Evolutionary conservation across 441 rosid species (phyloP).

Genomic region (Arabidopsis hybrid): DNA sequence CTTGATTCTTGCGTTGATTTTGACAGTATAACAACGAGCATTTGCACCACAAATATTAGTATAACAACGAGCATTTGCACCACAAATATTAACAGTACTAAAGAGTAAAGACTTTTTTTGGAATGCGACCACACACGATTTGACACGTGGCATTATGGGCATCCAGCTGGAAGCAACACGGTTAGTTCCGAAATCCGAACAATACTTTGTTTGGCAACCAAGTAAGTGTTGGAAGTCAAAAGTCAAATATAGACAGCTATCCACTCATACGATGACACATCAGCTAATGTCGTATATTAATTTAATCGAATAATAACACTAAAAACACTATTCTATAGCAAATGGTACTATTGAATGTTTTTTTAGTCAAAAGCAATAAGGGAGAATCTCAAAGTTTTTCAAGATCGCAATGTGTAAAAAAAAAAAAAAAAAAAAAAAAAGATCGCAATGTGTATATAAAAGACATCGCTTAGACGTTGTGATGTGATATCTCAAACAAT

Average conservation of each 20-base stretch:
- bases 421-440: no score
- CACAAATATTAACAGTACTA: neutral
- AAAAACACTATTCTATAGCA: neutral
- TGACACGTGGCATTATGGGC: neutral
- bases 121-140: neutral
- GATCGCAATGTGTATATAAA: conserved; percentile 15
- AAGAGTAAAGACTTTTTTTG: no score
- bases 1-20: neutral
- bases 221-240: conserved; percentile 29
- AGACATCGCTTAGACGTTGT: neutral
- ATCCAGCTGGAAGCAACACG: conserved; percentile 7
- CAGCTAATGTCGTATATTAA: neutral
- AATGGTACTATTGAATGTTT: neutral
- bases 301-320: neutral
- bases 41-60: no score
- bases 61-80: neutral
- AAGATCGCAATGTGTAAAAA: no score
- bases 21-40: neutral
- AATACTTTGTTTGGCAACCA: conserved; percentile 37
- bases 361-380: neutral
- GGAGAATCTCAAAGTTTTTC: neutral
- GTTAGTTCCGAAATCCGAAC: neutral
- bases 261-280: conserved; percentile 10
- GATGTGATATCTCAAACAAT: conserved; percentile 35
- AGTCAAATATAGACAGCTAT: conserved; percentile 13